These are phyloP conservation scores for Eustoma russellianum DNA, from an alignment of 257 asterid species.

Conservation along the genomic window DNA sequence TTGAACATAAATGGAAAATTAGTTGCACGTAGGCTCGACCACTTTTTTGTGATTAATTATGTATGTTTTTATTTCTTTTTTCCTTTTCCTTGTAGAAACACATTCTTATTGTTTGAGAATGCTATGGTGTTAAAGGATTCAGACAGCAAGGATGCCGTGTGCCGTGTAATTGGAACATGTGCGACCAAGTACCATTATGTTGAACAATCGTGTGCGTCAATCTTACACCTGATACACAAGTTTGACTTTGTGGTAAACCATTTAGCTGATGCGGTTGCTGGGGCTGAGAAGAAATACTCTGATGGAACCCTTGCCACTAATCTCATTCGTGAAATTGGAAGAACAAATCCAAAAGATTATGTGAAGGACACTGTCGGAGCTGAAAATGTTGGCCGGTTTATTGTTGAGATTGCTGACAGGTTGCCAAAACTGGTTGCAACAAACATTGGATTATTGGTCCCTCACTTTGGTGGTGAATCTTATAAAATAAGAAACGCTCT, in stretches of 20 bases:
- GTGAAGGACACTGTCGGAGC: conserved; percentile 91
- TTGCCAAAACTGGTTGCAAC: conserved; percentile 74
- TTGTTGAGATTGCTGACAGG: conserved; percentile 76
- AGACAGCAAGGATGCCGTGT: conserved; percentile 66
- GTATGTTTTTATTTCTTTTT: conserved; percentile 5
- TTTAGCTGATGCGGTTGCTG: conserved; percentile 82
- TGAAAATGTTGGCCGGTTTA: conserved; percentile 87
- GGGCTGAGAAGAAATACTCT: conserved; percentile 69
- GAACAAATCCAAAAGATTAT: conserved; percentile 70
- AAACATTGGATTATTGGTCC: conserved; percentile 82
- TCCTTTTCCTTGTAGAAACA: conserved; percentile 44
- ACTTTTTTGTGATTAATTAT: too few species aligned
- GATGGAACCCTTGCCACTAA: conserved; percentile 81
- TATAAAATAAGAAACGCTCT: conserved; percentile 95
- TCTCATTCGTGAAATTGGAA: conserved; percentile 82
- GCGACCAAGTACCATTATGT: conserved; percentile 78
- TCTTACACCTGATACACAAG: conserved; percentile 77
- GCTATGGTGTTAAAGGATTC: conserved; percentile 58
- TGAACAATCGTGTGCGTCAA: conserved; percentile 85
- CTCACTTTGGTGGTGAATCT: conserved; percentile 96
- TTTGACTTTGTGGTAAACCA: conserved; percentile 67
- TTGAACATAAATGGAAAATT: neutral
- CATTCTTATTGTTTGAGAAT: conserved; percentile 69
- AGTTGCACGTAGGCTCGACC: neutral
- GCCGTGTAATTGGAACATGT: conserved; percentile 85